These are phyloP conservation scores for Plasmodium falciparum DNA, from an alignment of 169 alveolate genomes.

Conservation along the genomic window DNA sequence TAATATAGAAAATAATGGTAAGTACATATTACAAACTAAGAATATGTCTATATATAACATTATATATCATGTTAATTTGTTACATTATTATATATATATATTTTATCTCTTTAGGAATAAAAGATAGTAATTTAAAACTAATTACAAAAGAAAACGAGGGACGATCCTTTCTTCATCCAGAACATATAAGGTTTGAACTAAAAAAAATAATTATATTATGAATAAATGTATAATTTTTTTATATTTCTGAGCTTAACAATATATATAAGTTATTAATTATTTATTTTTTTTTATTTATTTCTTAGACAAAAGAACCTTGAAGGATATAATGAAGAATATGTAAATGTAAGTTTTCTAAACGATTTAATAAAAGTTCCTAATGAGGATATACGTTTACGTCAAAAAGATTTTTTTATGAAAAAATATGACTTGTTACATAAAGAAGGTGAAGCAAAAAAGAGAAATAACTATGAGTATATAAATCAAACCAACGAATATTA, in stretches of 20 bases:
- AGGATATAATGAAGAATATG: constrained; percentile 10
- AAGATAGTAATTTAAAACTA: constrained; percentile 12
- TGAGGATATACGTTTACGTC: constrained; percentile 29
- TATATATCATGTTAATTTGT: neutral
- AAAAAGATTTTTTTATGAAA: constrained; percentile 5
- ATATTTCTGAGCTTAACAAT: neutral
- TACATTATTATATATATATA: constrained; percentile 1
- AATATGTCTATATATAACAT: neutral
- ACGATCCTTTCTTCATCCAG: constrained; percentile 27
- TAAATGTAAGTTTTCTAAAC: constrained; percentile 43
- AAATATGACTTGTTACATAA: constrained; percentile 43
- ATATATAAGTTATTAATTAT: neutral
- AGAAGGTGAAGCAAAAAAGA: neutral
- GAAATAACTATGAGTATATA: constrained; percentile 31
- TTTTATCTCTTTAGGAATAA: constrained; percentile 14
- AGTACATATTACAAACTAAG: neutral
- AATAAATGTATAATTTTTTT: neutral
- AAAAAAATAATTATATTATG: constrained; percentile 1
- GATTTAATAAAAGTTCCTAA: constrained; percentile 37
- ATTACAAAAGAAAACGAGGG: constrained; percentile 10
- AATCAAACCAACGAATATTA: constrained; percentile 61
- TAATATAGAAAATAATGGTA: constrained; percentile 58
- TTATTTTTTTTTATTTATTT: neutral
- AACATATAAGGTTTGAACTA: constrained; percentile 31
- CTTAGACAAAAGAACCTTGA: constrained; percentile 39